Conservation (phyloP, 768 basidiomycete genomes). For the Vishniacozyma victoriae region DNA sequence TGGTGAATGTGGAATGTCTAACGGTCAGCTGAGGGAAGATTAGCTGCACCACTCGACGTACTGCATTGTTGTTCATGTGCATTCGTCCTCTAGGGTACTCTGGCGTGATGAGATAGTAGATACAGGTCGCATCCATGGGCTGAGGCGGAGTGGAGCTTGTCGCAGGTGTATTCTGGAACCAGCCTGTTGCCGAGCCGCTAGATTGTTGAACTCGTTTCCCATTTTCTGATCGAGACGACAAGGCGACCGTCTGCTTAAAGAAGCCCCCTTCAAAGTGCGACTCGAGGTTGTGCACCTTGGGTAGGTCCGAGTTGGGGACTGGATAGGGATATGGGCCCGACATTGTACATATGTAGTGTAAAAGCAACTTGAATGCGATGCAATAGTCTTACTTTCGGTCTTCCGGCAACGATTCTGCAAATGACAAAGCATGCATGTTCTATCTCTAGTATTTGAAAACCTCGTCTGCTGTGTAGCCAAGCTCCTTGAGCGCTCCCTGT, state of each 20-base stretch:
- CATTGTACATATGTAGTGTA: too few relatives aligned
- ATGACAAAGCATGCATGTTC: not conserved
- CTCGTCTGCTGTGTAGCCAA: conserved; percentile 78
- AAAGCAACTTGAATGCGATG: too few relatives aligned
- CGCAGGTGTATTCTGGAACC: conserved; percentile 4
- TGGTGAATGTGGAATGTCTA: conserved; percentile 28
- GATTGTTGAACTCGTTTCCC: not conserved
- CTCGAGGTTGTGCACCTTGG: conserved; percentile 38
- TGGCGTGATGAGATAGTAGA: conserved; percentile 33
- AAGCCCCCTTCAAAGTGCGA: conserved; percentile 41
- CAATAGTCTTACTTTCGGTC: too few relatives aligned
- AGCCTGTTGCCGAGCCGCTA: not conserved
- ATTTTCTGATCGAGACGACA: not conserved
- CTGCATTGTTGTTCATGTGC: conserved; percentile 38
- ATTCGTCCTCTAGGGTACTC: conserved; percentile 27
- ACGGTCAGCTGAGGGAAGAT: not conserved
- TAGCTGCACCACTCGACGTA: conserved; percentile 6
- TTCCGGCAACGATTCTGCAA: too few relatives aligned
- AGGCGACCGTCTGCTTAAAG: conserved; percentile 28
- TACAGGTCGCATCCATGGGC: conserved; percentile 28
- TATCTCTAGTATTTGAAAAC: conserved; percentile 54
- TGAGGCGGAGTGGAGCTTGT: not conserved
- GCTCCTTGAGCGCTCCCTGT: conserved; percentile 75
- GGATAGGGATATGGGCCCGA: conserved; percentile 34
- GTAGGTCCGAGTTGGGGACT: conserved; percentile 24